phyloP scores from a whole-genome alignment of 2,329 filamentous ascomycete species.

The Calycina herbarum region DNA sequence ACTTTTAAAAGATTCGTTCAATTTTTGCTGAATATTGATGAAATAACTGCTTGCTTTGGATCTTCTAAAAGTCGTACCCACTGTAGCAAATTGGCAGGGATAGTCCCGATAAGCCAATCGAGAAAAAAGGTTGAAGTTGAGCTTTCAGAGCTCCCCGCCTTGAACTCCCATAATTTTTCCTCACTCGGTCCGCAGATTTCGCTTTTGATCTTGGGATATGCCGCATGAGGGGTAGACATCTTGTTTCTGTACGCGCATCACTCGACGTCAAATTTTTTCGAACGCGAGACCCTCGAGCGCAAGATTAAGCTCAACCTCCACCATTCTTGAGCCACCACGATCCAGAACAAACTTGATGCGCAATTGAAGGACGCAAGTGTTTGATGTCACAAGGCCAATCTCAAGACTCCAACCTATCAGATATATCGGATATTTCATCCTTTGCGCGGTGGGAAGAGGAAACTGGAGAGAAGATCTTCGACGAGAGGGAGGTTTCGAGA shows the following conservation, averaged over 20 bases:
- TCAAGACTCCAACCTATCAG: background rate
- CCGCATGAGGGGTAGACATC: background rate
- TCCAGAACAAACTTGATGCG: background rate
- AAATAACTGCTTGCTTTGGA: background rate
- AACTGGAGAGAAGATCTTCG: constrained; percentile 14
- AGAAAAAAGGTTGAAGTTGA: background rate
- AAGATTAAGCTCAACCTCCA: background rate
- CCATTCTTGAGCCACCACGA: background rate
- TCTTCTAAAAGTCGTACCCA: background rate
- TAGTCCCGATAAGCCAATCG: background rate
- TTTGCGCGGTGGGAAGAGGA: constrained; percentile 27
- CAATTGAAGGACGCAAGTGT: background rate
- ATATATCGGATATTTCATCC: constrained; percentile 23
- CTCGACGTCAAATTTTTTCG: background rate
- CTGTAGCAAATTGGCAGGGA: background rate
- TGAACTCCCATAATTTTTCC: background rate
- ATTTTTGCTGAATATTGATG: background rate
- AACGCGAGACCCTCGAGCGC: background rate
- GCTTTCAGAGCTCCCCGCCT: background rate
- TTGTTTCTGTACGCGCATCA: background rate
- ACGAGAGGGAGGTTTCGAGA: constrained; percentile 15
- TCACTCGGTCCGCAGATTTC: background rate
- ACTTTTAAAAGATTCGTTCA: constrained; percentile 22
- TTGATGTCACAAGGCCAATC: background rate
- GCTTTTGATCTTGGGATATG: background rate